Conservation (phyloP, 441 rosid genomes). For the Adansonia grandidieri region DNA sequence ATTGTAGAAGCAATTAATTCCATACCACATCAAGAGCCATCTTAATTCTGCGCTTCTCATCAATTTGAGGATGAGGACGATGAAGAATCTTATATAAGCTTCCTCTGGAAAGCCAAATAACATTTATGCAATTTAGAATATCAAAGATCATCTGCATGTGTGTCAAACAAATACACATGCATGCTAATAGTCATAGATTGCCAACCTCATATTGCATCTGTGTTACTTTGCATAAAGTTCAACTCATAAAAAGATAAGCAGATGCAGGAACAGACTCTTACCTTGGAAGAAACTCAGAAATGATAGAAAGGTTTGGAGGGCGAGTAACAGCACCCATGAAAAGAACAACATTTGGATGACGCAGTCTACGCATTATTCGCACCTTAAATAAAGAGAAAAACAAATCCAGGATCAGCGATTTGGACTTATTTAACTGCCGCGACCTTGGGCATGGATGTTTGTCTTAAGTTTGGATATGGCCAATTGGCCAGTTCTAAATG, state of each 20-base stretch:
- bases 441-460: neutral
- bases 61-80: constrained; percentile 89
- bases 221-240: constrained; percentile 17
- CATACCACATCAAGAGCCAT: constrained; percentile 81
- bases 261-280: constrained; percentile 32
- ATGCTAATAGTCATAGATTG: neutral
- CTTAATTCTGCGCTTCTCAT: constrained; percentile 90
- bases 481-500: neutral
- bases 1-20: constrained; percentile 22
- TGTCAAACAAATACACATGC: constrained; percentile 5
- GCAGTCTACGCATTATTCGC: constrained; percentile 95
- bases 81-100: constrained; percentile 91
- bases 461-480: neutral
- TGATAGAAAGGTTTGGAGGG: constrained; percentile 94
- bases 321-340: constrained; percentile 99
- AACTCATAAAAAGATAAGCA: constrained; percentile 23
- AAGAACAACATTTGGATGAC: constrained; percentile 97
- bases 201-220: constrained; percentile 28
- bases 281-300: constrained; percentile 97
- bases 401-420: constrained; percentile 17
- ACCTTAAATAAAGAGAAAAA: constrained; percentile 54
- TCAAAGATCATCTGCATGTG: neutral
- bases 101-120: constrained; percentile 63
- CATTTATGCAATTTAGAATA: constrained; percentile 26
- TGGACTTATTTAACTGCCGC: constrained; percentile 1